phyloP scores from a whole-genome alignment of 2,329 filamentous ascomycete species.

The Magnaporthiopsis incrustans region DNA sequence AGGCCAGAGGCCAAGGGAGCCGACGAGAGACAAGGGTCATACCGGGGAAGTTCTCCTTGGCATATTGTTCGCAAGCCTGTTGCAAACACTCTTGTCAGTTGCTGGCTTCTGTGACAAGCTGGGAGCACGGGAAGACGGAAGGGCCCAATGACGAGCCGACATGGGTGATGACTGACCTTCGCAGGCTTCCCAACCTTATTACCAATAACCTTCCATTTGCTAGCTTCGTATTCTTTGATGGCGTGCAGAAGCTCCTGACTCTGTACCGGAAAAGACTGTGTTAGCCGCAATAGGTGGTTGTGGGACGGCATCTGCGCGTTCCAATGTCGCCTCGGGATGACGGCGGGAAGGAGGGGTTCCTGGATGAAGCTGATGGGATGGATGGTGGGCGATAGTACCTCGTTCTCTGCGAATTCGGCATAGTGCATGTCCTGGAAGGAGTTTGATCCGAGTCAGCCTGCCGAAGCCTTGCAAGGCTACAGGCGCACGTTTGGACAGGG shows the following conservation, averaged over 20 bases:
- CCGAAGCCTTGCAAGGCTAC: constrained; percentile 1
- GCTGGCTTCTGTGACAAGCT: neutral
- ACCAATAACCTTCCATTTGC: constrained; percentile 97
- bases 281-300: constrained; percentile 10
- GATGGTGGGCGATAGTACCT: constrained; percentile 51
- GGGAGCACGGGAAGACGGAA: neutral
- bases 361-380: constrained; percentile 6
- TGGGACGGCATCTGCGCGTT: constrained; percentile 7
- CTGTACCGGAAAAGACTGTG: constrained; percentile 29
- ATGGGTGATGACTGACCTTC: constrained; percentile 50
- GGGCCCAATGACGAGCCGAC: neutral
- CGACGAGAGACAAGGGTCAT: neutral
- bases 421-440: constrained; percentile 86
- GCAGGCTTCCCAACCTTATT: constrained; percentile 96
- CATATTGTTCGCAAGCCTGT: constrained; percentile 63
- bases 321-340: neutral
- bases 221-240: constrained; percentile 97
- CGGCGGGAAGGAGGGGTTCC: neutral
- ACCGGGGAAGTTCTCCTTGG: constrained; percentile 83
- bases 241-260: constrained; percentile 76
- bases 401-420: constrained; percentile 94
- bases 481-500: neutral
- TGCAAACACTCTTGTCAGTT: neutral
- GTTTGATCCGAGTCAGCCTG: constrained; percentile 13
- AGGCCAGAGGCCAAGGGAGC: neutral